phyloP scores from a whole-genome alignment of 2,329 filamentous ascomycete genomes.

The Talaromyces sp. region DNA sequence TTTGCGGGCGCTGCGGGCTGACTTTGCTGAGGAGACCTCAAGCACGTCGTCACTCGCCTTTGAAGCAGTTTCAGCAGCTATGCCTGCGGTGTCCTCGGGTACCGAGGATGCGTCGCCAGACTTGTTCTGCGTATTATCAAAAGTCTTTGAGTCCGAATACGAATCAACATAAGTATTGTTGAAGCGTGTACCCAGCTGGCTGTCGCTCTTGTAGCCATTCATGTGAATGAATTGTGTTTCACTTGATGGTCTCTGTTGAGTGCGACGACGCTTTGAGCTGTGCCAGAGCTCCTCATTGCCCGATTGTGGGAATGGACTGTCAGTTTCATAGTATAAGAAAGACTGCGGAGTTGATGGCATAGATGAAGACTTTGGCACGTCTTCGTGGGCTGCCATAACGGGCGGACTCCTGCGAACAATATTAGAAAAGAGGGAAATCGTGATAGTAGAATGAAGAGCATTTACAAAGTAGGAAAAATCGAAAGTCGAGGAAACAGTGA shows the following conservation, averaged over 20 bases:
- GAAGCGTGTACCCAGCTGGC: constrained; percentile 15
- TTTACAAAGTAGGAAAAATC: background rate
- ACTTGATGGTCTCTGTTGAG: constrained; percentile 14
- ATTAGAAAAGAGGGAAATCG: background rate
- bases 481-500: background rate
- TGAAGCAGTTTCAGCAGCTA: constrained; percentile 2
- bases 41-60: constrained; percentile 15
- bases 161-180: constrained; percentile 18
- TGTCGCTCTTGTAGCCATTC: constrained; percentile 19
- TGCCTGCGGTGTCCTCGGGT: background rate
- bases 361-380: constrained; percentile 15
- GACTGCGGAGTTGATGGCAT: constrained; percentile 17
- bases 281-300: constrained; percentile 15
- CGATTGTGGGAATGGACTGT: constrained; percentile 9
- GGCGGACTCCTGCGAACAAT: background rate
- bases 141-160: constrained; percentile 13
- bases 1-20: constrained; percentile 12
- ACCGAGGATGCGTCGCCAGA: constrained; percentile 11
- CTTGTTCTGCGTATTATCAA: constrained; percentile 13
- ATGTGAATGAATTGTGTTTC: constrained; percentile 18
- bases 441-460: background rate
- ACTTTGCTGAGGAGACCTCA: constrained; percentile 9
- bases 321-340: constrained; percentile 16
- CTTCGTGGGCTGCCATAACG: constrained; percentile 16
- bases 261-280: constrained; percentile 16